A percentile compares a stretch with the other conserved stretches of the same genome.
phyloP scores from a whole-genome alignment of 2,329 filamentous ascomycete genomes.

The Stemphylium vesicarium region DNA sequence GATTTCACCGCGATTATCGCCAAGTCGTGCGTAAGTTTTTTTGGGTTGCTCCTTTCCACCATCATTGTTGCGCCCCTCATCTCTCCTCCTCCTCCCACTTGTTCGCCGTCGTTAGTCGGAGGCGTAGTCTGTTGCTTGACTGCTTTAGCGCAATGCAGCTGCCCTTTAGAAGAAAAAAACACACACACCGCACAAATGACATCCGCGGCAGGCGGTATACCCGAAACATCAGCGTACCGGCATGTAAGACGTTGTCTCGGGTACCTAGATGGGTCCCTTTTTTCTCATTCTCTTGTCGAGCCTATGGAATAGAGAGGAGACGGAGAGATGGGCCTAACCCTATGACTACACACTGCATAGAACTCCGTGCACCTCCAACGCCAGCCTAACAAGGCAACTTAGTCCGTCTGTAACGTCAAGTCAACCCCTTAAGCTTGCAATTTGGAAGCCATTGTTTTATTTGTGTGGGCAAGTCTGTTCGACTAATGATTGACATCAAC shows the following conservation, averaged over 20 bases:
- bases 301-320: too few species aligned
- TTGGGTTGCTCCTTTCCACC: not conserved
- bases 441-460: too few species aligned
- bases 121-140: not conserved
- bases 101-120: not conserved
- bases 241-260: too few species aligned
- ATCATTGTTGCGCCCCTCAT: too few species aligned
- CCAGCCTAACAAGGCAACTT: not conserved
- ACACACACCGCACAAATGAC: constrained; percentile 1
- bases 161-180: not conserved
- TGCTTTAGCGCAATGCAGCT: not conserved
- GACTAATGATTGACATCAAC: not conserved
- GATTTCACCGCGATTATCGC: constrained; percentile 1
- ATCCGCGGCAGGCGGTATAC: not conserved
- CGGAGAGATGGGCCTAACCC: too few species aligned
- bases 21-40: not conserved
- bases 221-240: too few species aligned
- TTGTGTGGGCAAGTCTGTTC: not conserved
- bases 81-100: not conserved
- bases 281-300: not conserved
- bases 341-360: too few species aligned
- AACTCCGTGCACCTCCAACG: not conserved
- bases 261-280: too few species aligned
- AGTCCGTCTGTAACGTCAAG: too few species aligned
- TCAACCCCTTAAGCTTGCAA: too few species aligned